phyloP scores from a whole-genome alignment of 306 rosid genomes.

The Quercus aquifolioides region DNA sequence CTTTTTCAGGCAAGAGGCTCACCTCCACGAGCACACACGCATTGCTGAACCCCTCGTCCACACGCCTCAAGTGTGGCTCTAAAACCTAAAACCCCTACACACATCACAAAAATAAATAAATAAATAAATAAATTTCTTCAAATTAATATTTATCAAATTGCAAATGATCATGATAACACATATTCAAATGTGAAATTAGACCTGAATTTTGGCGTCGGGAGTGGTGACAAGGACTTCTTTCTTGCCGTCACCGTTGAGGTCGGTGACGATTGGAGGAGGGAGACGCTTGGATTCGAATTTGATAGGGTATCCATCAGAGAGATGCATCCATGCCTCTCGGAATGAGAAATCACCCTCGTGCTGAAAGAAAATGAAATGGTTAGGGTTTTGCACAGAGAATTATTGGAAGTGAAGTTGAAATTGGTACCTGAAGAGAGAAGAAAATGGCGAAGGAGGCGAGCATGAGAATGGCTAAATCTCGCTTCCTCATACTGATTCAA shows the following conservation, averaged over 20 bases:
- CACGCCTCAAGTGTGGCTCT: constrained; percentile 87
- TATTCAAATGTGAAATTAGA: background rate
- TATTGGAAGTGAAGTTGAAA: background rate
- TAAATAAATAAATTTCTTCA: too few species aligned
- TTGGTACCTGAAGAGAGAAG: constrained; percentile 85
- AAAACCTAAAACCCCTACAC: constrained; percentile 49
- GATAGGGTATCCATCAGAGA: constrained; percentile 83
- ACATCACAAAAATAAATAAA: background rate
- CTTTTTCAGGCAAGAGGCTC: constrained; percentile 87
- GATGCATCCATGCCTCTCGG: constrained; percentile 95
- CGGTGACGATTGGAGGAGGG: constrained; percentile 88
- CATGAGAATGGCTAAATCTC: constrained; percentile 98
- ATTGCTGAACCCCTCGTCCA: constrained; percentile 85
- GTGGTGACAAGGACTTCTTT: constrained; percentile 88
- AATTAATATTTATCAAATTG: too few species aligned
- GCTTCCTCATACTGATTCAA: constrained; percentile 71
- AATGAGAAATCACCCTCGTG: constrained; percentile 94
- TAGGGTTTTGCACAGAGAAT: background rate
- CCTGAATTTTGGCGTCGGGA: constrained; percentile 95
- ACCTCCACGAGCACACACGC: constrained; percentile 75
- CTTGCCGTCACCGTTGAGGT: constrained; percentile 93
- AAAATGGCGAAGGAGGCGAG: constrained; percentile 95
- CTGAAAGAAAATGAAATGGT: constrained; percentile 27
- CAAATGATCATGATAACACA: too few species aligned
- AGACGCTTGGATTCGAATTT: constrained; percentile 92